Base-by-base conservation (phyloP, 225 moss, liverwort and hornwort species). In the Polytrichum formosum region DNA sequence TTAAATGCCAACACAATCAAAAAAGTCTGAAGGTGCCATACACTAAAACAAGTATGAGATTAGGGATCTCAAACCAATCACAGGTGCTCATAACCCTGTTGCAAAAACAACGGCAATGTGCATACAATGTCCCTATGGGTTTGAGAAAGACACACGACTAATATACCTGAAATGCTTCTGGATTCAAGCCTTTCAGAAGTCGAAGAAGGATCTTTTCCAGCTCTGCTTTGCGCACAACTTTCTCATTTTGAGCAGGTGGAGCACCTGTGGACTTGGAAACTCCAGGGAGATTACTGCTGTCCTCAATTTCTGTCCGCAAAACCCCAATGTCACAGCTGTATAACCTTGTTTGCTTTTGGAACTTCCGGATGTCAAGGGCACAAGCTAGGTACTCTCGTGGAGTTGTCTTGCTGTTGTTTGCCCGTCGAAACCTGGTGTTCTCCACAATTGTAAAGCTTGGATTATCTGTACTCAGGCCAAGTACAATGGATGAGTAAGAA, bases 341-440 rank as follows among this genome's bases (percentile, higher is more conserved):
- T 76, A 96, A 78, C 73, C 89, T 90, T 35, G 93, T 93, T 63
- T 89, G 91, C 79, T 93, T 93, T 74, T 96, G 96, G 75, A 96
- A 96, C 35, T 75, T 86, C 58, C 96, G 86, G 67, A 96, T 93
- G 63, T 46, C 75, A 59, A 96, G 84, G 21, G 91, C 96, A 56
- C 81, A 87, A 56, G 82, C 76, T 84, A 96, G 65, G 83, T 85
- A 93, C 68, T 91, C 90, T 17, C 96, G 85, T 5, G 96, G 84
- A n/a, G 93, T 96, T 22, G 93, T 93, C 63, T 80, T 91, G 64
- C 53, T 80, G 13, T 46, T 46, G 67, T 78, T 91, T 69, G 93
- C 93, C 77, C 85, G 84, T 71, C 81, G 88, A 69, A 96, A 96
- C 74, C 89, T 90, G 29, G 86, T 76, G 65, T 87, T 70, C 61